Evolutionary conservation across 805 yeast species (phyloP).

Genomic region (Komagataella kurtzmanii): DNA sequence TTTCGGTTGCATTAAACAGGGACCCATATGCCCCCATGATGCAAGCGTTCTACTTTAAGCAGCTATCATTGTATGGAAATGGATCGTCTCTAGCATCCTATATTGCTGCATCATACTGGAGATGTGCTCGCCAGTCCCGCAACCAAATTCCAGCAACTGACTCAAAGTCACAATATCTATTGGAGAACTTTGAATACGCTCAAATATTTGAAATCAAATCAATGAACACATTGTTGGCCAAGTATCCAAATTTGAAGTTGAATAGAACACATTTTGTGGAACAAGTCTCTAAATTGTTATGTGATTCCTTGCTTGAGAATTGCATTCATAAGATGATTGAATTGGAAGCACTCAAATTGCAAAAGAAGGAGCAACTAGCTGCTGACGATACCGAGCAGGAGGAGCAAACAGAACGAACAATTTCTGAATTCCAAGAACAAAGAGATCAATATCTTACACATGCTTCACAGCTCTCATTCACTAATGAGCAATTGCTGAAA

Average conservation of each 20-base stretch:
- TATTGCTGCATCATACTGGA: not conserved
- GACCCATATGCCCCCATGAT: conserved; percentile 5
- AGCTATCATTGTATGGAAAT: not conserved
- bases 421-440: not conserved
- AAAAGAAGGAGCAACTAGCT: not conserved
- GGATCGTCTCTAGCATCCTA: not conserved
- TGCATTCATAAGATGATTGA: conserved; percentile 9
- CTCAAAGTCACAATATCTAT: not conserved
- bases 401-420: not conserved
- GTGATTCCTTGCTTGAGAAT: conserved; percentile 4
- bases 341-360: conserved; percentile 6
- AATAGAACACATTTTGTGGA: not conserved
- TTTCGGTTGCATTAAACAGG: not conserved
- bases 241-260: not conserved
- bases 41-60: conserved; percentile 11
- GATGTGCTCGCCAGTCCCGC: not conserved
- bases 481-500: not conserved
- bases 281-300: conserved; percentile 4
- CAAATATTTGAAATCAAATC: not conserved
- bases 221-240: not conserved
- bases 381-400: not conserved
- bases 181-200: not conserved
- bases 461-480: not conserved
- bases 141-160: not conserved
- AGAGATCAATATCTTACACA: not conserved